Evolutionary conservation across 2,329 filamentous ascomycete genomes (phyloP).

Genomic region (Xylariomycetidae sp.): DNA sequence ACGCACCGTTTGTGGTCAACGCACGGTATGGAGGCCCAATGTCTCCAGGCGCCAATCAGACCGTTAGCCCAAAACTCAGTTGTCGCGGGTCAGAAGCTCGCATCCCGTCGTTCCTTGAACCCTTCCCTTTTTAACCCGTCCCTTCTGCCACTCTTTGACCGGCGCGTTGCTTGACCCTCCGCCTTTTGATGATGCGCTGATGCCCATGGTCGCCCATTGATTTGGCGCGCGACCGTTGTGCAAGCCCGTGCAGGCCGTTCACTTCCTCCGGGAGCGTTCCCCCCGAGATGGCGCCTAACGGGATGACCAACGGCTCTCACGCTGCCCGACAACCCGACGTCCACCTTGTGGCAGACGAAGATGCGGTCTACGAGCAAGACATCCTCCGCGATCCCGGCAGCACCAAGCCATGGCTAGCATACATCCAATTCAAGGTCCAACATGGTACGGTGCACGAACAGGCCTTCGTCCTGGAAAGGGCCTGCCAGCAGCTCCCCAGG

Average conservation of each 20-base stretch:
- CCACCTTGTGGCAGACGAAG: constrained; percentile 63
- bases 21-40: background rate
- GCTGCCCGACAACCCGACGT: constrained; percentile 37
- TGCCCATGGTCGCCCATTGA: constrained; percentile 6
- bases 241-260: too few relatives aligned
- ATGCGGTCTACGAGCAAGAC: constrained; percentile 95
- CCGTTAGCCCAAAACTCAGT: constrained; percentile 10
- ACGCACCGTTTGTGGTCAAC: background rate
- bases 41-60: background rate
- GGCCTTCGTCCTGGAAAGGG: constrained; percentile 80
- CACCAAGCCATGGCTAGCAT: constrained; percentile 91
- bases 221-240: too few relatives aligned
- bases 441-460: constrained; percentile 83
- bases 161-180: constrained; percentile 2
- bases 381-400: constrained; percentile 78
- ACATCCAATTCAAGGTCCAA: constrained; percentile 83
- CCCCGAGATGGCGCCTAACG: constrained; percentile 24
- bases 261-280: too few relatives aligned
- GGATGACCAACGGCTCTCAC: constrained; percentile 23
- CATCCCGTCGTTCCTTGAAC: constrained; percentile 3
- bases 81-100: constrained; percentile 12
- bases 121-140: too few relatives aligned
- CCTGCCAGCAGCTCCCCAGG: constrained; percentile 80
- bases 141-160: too few relatives aligned
- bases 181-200: constrained; percentile 14